Conservation (phyloP, 2,329 filamentous ascomycete species). For the Stemphylium beticola region DNA sequence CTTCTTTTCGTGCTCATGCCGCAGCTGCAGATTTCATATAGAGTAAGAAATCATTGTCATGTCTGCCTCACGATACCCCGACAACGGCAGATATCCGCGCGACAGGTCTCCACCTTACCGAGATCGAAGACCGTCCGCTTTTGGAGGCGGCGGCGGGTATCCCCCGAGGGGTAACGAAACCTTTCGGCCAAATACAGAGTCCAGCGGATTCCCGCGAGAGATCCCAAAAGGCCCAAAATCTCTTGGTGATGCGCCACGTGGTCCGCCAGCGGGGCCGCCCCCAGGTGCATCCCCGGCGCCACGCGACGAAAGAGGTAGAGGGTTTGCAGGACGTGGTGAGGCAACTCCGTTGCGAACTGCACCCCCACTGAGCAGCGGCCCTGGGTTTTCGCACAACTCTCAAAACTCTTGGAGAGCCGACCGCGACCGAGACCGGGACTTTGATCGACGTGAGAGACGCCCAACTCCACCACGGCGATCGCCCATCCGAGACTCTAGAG, state of each 20-base stretch:
- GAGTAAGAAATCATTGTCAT: constrained; percentile 25
- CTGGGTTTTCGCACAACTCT: constrained; percentile 41
- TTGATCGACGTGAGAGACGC: constrained; percentile 63
- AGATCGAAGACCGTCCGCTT: constrained; percentile 70
- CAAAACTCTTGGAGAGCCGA: constrained; percentile 62
- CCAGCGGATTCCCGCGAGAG: constrained; percentile 55
- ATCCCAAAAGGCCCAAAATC: constrained; percentile 84
- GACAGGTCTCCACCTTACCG: constrained; percentile 61
- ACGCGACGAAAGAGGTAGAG: constrained; percentile 63
- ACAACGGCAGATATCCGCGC: constrained; percentile 49
- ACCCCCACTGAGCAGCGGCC: constrained; percentile 52
- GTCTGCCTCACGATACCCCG: constrained; percentile 46
- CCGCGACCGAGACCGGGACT: constrained; percentile 57
- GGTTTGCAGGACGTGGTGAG: constrained; percentile 65
- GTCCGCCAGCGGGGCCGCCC: constrained; percentile 41
- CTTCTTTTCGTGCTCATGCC: constrained; percentile 20
- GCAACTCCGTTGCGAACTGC: constrained; percentile 66
- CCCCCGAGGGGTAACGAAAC: constrained; percentile 54
- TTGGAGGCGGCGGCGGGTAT: constrained; percentile 62
- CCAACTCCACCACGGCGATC: constrained; percentile 69
- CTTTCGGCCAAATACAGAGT: constrained; percentile 38
- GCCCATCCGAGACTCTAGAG: constrained; percentile 63
- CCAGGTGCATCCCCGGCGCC: constrained; percentile 53
- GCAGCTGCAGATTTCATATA: constrained; percentile 10
- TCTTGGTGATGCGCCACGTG: constrained; percentile 66